Conservation (phyloP, 139 green algal species). For the Ulvella scutata region DNA sequence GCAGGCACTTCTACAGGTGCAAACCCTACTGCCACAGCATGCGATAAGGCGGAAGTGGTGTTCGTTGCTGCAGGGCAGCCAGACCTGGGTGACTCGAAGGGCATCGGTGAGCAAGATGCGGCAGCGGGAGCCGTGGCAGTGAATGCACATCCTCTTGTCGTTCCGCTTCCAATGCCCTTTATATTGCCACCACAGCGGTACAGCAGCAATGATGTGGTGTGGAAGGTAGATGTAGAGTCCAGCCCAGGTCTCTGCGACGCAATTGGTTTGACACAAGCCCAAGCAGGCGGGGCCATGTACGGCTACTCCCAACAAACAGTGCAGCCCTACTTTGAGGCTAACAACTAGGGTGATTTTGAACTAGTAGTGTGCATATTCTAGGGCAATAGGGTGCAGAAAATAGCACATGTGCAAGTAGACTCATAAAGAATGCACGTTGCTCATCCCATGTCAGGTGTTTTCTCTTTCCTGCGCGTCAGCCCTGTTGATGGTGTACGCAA, state of each 20-base stretch:
- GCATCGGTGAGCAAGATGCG: no score
- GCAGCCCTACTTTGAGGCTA: background rate
- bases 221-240: conserved; percentile 12
- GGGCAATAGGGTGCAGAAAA: no score
- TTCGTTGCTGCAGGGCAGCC: background rate
- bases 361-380: no score
- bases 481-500: no score
- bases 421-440: no score
- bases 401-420: no score
- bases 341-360: no score
- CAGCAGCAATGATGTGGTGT: conserved; percentile 16
- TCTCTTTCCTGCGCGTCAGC: no score
- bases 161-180: conserved; percentile 24
- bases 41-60: background rate
- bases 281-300: background rate
- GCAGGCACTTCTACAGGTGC: background rate
- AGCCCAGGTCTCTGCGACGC: background rate
- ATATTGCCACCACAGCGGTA: conserved; percentile 21
- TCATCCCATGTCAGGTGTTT: no score
- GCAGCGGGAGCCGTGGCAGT: background rate
- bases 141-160: background rate
- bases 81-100: no score
- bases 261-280: background rate
- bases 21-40: background rate
- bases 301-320: background rate